Evolutionary conservation across 768 basidiomycete species (phyloP).

Genomic region (Saitozyma podzolica): DNA sequence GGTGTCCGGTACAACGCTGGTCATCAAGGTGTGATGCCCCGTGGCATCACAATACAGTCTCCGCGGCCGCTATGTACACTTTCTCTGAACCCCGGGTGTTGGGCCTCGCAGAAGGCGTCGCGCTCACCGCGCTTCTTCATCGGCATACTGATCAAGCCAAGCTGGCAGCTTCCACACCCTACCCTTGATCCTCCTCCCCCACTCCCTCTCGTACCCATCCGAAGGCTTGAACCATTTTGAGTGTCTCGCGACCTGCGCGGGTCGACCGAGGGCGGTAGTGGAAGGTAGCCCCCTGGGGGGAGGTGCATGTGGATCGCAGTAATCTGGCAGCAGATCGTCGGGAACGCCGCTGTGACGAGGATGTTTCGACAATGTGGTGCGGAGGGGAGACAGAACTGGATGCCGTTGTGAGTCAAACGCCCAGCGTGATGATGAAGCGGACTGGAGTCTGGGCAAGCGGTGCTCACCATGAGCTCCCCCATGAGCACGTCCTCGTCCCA

Average conservation of each 20-base stretch:
- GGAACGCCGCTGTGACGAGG: neutral
- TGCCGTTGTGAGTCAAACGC: no score
- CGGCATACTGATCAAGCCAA: constrained; percentile 18
- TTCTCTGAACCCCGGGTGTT: no score
- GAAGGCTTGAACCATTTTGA: constrained; percentile 27
- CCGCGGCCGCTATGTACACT: no score
- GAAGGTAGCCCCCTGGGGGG: constrained; percentile 22
- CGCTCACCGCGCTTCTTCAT: no score
- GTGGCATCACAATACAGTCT: no score
- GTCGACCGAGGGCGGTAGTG: constrained; percentile 18
- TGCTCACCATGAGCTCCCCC: constrained; percentile 35
- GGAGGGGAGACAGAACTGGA: constrained; percentile 20
- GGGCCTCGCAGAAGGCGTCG: no score
- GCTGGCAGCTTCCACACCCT: constrained; percentile 24
- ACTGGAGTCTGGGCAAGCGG: no score
- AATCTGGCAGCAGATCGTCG: neutral
- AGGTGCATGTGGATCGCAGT: constrained; percentile 22
- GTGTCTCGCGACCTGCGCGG: constrained; percentile 23
- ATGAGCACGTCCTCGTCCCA: constrained; percentile 36
- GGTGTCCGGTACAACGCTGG: constrained; percentile 31
- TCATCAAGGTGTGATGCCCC: constrained; percentile 33
- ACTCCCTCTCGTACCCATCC: constrained; percentile 24
- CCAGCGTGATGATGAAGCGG: no score
- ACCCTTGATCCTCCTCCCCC: constrained; percentile 19
- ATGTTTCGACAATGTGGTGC: constrained; percentile 15